phyloP scores from a whole-genome alignment of 2,329 filamentous ascomycete species.

The Alternaria rosae region DNA sequence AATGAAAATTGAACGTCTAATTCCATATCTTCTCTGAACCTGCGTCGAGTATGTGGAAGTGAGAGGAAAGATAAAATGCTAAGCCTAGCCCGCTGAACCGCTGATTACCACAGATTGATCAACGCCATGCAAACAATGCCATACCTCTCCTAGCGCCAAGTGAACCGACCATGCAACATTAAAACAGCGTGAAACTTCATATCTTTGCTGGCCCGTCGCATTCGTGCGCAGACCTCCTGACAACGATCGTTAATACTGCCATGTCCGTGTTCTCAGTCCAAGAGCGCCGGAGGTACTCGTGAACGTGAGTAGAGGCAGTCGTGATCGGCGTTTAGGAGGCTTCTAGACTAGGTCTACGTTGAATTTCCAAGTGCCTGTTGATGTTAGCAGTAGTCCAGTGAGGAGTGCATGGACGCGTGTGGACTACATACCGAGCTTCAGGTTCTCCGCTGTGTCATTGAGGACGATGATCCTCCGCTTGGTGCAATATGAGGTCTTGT shows the following conservation, averaged over 20 bases:
- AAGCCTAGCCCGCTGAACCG: constrained; percentile 23
- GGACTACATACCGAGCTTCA: constrained; percentile 76
- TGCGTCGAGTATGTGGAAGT: neutral
- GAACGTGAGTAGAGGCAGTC: neutral
- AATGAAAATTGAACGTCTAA: neutral
- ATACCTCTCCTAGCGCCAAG: constrained; percentile 13
- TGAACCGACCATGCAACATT: constrained; percentile 19
- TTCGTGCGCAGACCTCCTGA: neutral
- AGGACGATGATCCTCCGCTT: constrained; percentile 88
- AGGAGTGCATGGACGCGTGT: neutral
- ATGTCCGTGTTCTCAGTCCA: neutral
- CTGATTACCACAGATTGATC: constrained; percentile 11
- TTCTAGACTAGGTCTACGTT: constrained; percentile 37
- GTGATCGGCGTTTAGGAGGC: neutral
- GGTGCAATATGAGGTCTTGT: constrained; percentile 97
- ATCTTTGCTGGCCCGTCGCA: neutral
- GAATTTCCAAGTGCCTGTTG: constrained; percentile 42
- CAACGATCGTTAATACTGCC: neutral
- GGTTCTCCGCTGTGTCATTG: constrained; percentile 89
- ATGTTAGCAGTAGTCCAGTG: constrained; percentile 15
- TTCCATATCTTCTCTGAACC: neutral
- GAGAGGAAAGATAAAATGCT: constrained; percentile 5
- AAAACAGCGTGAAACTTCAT: constrained; percentile 3
- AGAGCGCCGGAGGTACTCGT: neutral
- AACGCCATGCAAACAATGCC: constrained; percentile 25